Percentiles rank a stretch among this genome's conserved stretches.
These are phyloP conservation scores for Earliella scabrosa DNA, from an alignment of 1,284 basidiomycete species.

Conservation along the genomic window DNA sequence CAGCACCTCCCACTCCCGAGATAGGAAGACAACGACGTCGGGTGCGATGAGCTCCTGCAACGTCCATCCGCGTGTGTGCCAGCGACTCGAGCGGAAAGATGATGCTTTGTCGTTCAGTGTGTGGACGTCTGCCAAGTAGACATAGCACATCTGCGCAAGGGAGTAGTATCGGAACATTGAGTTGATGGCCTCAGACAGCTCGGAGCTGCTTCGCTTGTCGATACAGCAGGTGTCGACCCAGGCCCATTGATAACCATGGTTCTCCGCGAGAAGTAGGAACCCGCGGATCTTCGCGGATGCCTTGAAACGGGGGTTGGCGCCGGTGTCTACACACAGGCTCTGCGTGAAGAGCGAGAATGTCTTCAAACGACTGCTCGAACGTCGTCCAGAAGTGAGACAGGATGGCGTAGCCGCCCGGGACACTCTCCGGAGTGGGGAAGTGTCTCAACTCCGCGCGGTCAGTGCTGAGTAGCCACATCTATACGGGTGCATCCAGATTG, in stretches of 20 bases:
- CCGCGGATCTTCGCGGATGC: neutral
- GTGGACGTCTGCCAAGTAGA: neutral
- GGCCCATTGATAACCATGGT: neutral
- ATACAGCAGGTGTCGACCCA: conserved; percentile 1
- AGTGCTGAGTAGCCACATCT: neutral
- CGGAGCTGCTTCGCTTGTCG: neutral
- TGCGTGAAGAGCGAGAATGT: neutral
- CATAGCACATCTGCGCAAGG: neutral
- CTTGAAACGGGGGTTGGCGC: neutral
- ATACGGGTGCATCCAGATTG: too few species aligned
- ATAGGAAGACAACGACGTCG: neutral
- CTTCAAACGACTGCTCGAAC: neutral
- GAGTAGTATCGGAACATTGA: neutral
- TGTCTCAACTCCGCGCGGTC: neutral
- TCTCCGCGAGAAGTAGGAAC: neutral
- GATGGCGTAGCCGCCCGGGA: neutral
- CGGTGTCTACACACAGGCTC: neutral
- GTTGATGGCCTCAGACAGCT: conserved; percentile 1
- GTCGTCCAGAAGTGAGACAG: neutral
- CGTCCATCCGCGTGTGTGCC: conserved; percentile 4
- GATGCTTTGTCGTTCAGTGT: neutral
- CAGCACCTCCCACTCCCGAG: neutral
- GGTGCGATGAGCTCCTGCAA: conserved; percentile 6
- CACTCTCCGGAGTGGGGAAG: neutral
- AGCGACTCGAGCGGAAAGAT: neutral